phyloP scores from a whole-genome alignment of 1,284 basidiomycete genomes.

The Thelephora terrestris region DNA sequence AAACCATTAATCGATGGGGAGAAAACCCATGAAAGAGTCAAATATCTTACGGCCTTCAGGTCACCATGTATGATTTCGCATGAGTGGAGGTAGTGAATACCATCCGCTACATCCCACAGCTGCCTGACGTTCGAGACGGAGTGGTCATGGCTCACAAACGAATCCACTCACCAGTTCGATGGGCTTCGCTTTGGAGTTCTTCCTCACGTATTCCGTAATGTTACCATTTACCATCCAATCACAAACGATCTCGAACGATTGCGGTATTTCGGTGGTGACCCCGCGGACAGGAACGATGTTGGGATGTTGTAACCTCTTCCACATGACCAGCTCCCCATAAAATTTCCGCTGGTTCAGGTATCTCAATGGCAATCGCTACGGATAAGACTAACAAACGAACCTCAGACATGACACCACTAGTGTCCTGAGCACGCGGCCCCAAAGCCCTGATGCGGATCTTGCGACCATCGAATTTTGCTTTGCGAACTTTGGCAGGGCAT shows the following conservation, averaged over 20 bases:
- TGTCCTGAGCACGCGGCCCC: too few species aligned
- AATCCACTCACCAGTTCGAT: not conserved
- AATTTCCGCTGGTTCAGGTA: too few species aligned
- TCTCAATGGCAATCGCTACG: too few species aligned
- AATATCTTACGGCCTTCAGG: not conserved
- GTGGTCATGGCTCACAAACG: not conserved
- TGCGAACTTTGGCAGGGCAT: too few species aligned
- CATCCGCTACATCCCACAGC: not conserved
- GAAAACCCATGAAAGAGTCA: not conserved
- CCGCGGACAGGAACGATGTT: too few species aligned
- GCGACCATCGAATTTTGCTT: too few species aligned
- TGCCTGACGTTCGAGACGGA: not conserved
- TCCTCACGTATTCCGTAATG: constrained; percentile 1
- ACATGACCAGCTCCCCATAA: not conserved
- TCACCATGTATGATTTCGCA: not conserved
- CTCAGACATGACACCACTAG: too few species aligned
- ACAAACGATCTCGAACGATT: not conserved
- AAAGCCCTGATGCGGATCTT: too few species aligned
- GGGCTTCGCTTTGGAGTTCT: not conserved
- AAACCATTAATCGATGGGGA: not conserved
- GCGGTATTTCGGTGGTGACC: not conserved
- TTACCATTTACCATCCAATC: constrained; percentile 6
- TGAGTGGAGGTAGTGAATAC: not conserved
- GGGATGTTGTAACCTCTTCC: too few species aligned
- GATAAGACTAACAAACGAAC: too few species aligned